Evolutionary conservation across 495 filamentous ascomycete genomes (phyloP).

Genomic region (Neurospora sp.): DNA sequence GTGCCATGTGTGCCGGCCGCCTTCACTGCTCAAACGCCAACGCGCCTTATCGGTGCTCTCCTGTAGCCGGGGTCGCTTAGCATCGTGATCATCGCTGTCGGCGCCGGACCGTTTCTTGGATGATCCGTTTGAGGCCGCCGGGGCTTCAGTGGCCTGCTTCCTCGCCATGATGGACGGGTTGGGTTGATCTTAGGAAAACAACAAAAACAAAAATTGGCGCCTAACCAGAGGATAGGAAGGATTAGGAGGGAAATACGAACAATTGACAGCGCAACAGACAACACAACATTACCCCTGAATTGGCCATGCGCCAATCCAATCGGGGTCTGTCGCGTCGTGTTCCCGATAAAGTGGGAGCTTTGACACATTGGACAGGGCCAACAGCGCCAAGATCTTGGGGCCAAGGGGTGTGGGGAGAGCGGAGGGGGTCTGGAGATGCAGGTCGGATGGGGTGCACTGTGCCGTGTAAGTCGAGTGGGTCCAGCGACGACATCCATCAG

Average conservation of each 20-base stretch:
- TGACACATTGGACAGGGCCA: not conserved
- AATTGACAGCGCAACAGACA: not conserved
- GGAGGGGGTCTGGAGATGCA: not conserved
- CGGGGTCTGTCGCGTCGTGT: not conserved
- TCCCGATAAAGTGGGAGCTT: not conserved
- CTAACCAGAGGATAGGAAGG: not conserved
- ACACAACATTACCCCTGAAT: not conserved
- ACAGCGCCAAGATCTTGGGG: not conserved
- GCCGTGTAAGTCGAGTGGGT: not conserved
- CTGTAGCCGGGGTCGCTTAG: constrained; percentile 29
- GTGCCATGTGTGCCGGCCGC: constrained; percentile 84
- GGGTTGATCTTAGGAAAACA: not conserved
- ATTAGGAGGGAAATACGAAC: not conserved
- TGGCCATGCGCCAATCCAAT: not conserved
- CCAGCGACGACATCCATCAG: not conserved
- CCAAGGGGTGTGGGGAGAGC: not conserved
- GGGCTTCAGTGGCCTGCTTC: constrained; percentile 7
- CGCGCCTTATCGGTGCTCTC: constrained; percentile 61
- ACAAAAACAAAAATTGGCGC: not conserved
- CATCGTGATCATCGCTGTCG: constrained; percentile 9
- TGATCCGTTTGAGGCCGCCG: constrained; percentile 9
- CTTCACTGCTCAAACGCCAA: constrained; percentile 78
- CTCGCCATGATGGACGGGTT: constrained; percentile 7
- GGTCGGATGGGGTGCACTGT: not conserved
- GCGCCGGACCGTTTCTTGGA: constrained; percentile 25